These are phyloP conservation scores for Centrapalus pauciflorus DNA, from an alignment of 129 eudicot species.

Conservation along the genomic window DNA sequence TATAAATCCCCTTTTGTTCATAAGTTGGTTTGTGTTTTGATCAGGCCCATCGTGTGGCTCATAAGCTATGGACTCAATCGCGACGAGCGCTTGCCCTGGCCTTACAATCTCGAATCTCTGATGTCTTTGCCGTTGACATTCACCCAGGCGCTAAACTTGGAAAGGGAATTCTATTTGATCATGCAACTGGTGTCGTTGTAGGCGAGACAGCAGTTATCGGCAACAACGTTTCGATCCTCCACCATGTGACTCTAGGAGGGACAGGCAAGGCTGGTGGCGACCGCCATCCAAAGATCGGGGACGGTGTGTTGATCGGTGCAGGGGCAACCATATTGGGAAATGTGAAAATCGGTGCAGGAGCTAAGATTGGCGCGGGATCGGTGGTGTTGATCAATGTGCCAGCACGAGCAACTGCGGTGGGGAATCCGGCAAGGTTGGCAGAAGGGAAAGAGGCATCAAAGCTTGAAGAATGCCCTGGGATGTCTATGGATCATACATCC, in stretches of 20 bases:
- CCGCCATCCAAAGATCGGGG: constrained; percentile 86
- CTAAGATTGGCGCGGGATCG: constrained; percentile 84
- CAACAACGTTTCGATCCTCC: constrained; percentile 69
- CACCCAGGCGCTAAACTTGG: constrained; percentile 83
- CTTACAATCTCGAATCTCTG: constrained; percentile 69
- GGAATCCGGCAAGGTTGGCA: constrained; percentile 80
- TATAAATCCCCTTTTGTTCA: not conserved
- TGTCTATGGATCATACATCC: constrained; percentile 89
- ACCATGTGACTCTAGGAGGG: constrained; percentile 84
- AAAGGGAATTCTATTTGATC: constrained; percentile 73
- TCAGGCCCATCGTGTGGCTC: constrained; percentile 84
- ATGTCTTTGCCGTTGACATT: constrained; percentile 79
- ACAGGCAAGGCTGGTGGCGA: constrained; percentile 77
- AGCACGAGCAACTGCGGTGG: constrained; percentile 78
- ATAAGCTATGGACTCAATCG: constrained; percentile 65
- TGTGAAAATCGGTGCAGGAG: constrained; percentile 69
- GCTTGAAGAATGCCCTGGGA: constrained; percentile 70
- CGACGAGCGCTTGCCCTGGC: constrained; percentile 63
- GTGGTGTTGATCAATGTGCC: constrained; percentile 82
- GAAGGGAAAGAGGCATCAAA: constrained; percentile 61
- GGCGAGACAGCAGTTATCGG: constrained; percentile 89
- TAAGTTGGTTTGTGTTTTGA: not conserved
- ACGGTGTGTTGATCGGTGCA: constrained; percentile 87
- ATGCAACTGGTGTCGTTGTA: constrained; percentile 84
- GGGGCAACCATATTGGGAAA: constrained; percentile 80